These are phyloP conservation scores for Eutrema japonicum DNA, from an alignment of 345 rosid species.

Conservation along the genomic window DNA sequence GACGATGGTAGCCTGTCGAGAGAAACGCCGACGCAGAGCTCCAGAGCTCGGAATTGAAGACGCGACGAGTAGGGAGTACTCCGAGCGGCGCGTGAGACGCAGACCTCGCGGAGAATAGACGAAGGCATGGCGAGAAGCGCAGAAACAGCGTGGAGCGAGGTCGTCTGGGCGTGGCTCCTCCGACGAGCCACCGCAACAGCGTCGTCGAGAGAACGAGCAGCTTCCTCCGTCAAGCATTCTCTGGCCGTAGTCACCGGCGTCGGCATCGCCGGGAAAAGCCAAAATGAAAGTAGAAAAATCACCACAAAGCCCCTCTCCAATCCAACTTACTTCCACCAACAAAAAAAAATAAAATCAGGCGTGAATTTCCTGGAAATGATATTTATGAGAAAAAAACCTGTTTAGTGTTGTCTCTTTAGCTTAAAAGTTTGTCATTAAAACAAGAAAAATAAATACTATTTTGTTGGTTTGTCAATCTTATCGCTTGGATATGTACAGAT, in stretches of 20 bases:
- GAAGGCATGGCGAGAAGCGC: constrained; percentile 60
- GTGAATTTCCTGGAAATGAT: constrained; percentile 39
- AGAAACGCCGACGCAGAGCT: constrained; percentile 64
- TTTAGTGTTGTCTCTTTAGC: constrained; percentile 26
- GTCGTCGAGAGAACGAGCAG: constrained; percentile 65
- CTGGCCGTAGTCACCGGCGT: constrained; percentile 65
- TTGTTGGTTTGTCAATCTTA: constrained; percentile 18
- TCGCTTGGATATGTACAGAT: constrained; percentile 41
- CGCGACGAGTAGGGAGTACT: constrained; percentile 48
- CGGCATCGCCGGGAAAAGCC: constrained; percentile 63
- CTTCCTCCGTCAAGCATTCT: constrained; percentile 67
- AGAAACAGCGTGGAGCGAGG: constrained; percentile 71
- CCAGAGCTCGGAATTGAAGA: constrained; percentile 64
- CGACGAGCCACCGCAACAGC: constrained; percentile 73
- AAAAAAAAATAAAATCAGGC: constrained; percentile 14
- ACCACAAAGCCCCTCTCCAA: constrained; percentile 21
- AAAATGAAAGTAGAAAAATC: constrained; percentile 5
- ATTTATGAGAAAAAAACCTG: background rate
- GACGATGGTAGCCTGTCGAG: constrained; percentile 60
- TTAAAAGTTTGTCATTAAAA: constrained; percentile 24
- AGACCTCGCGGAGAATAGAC: constrained; percentile 62
- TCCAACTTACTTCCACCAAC: constrained; percentile 26
- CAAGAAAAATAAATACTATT: background rate
- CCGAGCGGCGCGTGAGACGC: constrained; percentile 53
- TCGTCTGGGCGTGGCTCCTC: constrained; percentile 66